Conservation (phyloP, 306 rosid species). For the Boehmeria nivea region DNA sequence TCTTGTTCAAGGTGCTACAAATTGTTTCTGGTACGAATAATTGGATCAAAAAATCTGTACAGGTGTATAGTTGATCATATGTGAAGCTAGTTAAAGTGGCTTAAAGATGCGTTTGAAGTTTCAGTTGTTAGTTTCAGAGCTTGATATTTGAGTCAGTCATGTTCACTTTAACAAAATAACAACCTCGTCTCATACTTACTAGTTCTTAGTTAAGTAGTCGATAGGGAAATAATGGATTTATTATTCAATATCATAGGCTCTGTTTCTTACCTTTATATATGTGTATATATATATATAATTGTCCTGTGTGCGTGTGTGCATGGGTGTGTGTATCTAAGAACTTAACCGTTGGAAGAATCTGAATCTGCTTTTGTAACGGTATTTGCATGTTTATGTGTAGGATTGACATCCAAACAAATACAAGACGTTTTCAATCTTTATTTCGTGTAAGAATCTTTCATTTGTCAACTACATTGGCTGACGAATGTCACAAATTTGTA, state of each 20-base stretch:
- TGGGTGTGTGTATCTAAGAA: no score
- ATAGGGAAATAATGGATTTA: no score
- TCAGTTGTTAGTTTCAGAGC: no score
- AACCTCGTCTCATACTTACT: no score
- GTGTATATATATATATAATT: no score
- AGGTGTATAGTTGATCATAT: slow-evolving; percentile 7
- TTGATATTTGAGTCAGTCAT: no score
- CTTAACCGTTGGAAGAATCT: no score
- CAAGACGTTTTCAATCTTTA: slow-evolving; percentile 72
- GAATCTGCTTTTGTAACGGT: neutral
- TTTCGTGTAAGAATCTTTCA: slow-evolving; percentile 56
- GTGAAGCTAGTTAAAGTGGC: neutral
- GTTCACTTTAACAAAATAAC: neutral
- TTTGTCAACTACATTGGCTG: slow-evolving; percentile 7
- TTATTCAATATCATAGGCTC: no score
- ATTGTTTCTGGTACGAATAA: slow-evolving; percentile 86
- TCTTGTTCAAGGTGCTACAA: slow-evolving; percentile 92
- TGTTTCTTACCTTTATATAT: no score
- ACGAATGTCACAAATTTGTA: neutral
- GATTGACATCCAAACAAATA: slow-evolving; percentile 91
- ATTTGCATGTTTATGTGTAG: slow-evolving; percentile 40
- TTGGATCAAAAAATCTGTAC: neutral
- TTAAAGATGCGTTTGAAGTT: neutral
- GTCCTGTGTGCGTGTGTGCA: no score
- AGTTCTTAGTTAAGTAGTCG: no score